Evolutionary conservation across 768 basidiomycete species (phyloP).

Genomic region (Leccinum aurantiacum): DNA sequence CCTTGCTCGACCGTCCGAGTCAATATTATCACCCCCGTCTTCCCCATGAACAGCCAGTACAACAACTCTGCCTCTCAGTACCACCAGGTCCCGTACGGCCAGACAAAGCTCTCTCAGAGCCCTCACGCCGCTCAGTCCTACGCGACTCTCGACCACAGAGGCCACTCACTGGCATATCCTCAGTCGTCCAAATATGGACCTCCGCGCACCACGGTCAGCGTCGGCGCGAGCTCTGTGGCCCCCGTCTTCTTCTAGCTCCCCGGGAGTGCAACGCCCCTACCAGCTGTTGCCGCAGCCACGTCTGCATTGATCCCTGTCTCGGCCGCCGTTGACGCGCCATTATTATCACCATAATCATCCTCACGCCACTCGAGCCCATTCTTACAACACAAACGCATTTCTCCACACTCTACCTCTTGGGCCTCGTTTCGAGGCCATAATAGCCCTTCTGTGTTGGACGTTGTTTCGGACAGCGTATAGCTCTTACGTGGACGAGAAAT

Average conservation of each 20-base stretch:
- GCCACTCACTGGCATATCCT: conserved; percentile 19
- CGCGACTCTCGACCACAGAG: conserved; percentile 20
- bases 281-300: not conserved
- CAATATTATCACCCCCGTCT: not conserved
- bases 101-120: conserved; percentile 23
- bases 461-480: conserved; percentile 8
- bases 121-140: conserved; percentile 19
- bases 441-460: not conserved
- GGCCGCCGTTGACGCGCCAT: conserved; percentile 5
- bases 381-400: not conserved
- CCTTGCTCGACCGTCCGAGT: not conserved
- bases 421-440: conserved; percentile 12
- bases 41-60: conserved; percentile 30
- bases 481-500: not conserved
- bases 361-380: not conserved
- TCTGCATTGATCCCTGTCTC: not conserved
- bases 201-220: conserved; percentile 42
- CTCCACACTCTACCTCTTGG: conserved; percentile 5
- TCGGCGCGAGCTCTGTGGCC: conserved; percentile 49
- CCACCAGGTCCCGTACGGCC: conserved; percentile 14
- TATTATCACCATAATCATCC: conserved; percentile 1
- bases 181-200: conserved; percentile 25
- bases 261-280: not conserved
- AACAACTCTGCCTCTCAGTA: conserved; percentile 17
- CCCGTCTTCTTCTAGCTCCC: conserved; percentile 57